These are phyloP conservation scores for Volvox carteri DNA, from an alignment of 163 green algal species.

Conservation along the genomic window DNA sequence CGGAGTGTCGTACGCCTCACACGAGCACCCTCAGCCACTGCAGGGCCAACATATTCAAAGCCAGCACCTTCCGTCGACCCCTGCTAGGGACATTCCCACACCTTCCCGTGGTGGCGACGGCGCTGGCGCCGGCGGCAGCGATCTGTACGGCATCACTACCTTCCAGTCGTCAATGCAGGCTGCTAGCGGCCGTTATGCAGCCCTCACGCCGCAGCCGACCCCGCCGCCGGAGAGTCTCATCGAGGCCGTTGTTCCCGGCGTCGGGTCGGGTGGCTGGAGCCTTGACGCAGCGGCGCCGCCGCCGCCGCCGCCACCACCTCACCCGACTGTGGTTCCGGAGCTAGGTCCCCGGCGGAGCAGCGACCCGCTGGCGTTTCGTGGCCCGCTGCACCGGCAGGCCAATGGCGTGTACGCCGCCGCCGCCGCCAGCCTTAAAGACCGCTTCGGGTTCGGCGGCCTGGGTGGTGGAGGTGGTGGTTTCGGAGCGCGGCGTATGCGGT, in stretches of 20 bases:
- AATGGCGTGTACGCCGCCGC: neutral
- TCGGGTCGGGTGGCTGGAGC: neutral
- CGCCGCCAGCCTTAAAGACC: neutral
- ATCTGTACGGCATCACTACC: neutral
- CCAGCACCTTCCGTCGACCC: neutral
- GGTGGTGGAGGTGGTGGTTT: neutral
- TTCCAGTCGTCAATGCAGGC: too few species aligned
- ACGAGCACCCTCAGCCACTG: neutral
- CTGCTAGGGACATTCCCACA: neutral
- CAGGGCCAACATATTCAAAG: neutral
- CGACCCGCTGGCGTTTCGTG: conserved; percentile 19
- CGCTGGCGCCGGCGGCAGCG: neutral
- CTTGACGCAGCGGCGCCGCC: neutral
- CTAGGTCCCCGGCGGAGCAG: conserved; percentile 18
- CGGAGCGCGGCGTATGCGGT: too few species aligned
- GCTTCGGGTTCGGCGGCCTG: neutral
- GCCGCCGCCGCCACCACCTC: neutral
- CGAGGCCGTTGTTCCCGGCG: too few species aligned
- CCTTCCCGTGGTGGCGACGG: neutral
- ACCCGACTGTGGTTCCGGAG: neutral
- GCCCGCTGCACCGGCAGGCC: neutral
- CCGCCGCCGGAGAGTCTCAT: neutral
- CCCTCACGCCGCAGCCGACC: conserved; percentile 24
- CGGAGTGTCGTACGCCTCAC: conserved; percentile 35
- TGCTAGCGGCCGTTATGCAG: conserved; percentile 4